phyloP scores from a whole-genome alignment of 2,329 filamentous ascomycete species.

The Phaeophleospora eucalypticola region DNA sequence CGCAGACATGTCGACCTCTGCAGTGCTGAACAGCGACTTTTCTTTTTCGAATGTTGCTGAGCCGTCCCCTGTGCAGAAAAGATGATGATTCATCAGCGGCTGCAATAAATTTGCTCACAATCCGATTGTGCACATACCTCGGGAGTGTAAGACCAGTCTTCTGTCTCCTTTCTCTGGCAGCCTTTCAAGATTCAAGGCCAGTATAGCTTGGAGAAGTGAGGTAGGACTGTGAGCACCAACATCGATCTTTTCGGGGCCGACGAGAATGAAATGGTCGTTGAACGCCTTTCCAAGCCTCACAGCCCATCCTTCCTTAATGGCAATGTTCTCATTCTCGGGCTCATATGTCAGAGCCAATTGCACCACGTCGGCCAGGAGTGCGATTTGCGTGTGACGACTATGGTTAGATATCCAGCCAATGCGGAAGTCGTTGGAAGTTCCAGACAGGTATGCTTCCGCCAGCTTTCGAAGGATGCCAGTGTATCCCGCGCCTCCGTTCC shows the following conservation, averaged over 20 bases:
- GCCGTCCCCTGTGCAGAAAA: conserved; percentile 18
- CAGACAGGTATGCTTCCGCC: conserved; percentile 14
- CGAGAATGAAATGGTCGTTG: conserved; percentile 26
- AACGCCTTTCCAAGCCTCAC: conserved; percentile 15
- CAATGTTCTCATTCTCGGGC: conserved; percentile 20
- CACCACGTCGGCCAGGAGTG: conserved; percentile 21
- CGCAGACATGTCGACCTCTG: conserved; percentile 3
- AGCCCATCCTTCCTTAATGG: conserved; percentile 21
- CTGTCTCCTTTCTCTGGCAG: too few species aligned
- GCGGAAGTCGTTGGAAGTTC: conserved; percentile 12
- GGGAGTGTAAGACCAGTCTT: background rate
- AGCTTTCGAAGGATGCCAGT: conserved; percentile 19
- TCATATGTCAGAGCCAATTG: conserved; percentile 27
- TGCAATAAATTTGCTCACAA: background rate
- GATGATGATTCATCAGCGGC: background rate
- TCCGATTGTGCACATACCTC: background rate
- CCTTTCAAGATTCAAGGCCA: too few species aligned
- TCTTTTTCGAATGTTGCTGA: conserved; percentile 24
- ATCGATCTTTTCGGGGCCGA: conserved; percentile 11
- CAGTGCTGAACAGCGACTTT: conserved; percentile 15
- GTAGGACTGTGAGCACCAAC: background rate
- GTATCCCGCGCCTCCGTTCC: conserved; percentile 25
- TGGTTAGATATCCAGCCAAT: conserved; percentile 26
- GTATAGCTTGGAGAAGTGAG: background rate
- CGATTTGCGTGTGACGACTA: conserved; percentile 23